Evolutionary conservation across 2,329 filamentous ascomycete genomes (phyloP), one percentile per base, ranked within the genome.

Genomic region (Coniochaeta hoffmannii): DNA sequence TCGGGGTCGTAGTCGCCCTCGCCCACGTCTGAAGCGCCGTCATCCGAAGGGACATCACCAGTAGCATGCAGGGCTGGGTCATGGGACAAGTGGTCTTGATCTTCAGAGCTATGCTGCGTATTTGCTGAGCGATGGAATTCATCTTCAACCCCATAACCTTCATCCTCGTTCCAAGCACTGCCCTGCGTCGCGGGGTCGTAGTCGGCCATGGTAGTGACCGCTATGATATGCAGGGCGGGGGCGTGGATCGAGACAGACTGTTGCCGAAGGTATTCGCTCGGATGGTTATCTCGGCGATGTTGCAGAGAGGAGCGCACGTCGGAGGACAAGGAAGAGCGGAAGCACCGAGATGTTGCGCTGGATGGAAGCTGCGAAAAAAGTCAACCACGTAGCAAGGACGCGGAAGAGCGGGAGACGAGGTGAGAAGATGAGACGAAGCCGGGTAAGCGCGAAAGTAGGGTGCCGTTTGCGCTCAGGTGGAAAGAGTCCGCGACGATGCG

Each of bases 1-100:
- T 81, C 79, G 57, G 80, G 79, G 60, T 82, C 79, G 72, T 83
- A 83, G 63, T 82, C 80, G 61, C 71, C 78, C 57, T 82, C 80
- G 61, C 71, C 78, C 57, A 73, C 76, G 66, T 81, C 79, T 63
- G 63, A 62, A 60, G 69, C 70, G 61, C 72, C 75, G 69, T 75
- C 73, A 64, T 72, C 70, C 61, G 66, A 70, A 66, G 70, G 72
- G 62, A 68, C 64, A 66, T 81, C 78, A 76, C 75, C 76, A 68
- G 73, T 67, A 66, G 71, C 74, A 73, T 72, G 69, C 61, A 71
- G 73, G 64, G 71, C 69, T 69, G 71, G 70, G 63, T 71, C 73
- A 73, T 70, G 68, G 65, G 69, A 68, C 61, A 70, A 68, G 62
- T 69, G 63, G 67, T 66, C 74, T 74, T 79, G 72, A 71, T 71